Base-by-base conservation (phyloP, 768 basidiomycete genomes). In the Chiua virens region DNA sequence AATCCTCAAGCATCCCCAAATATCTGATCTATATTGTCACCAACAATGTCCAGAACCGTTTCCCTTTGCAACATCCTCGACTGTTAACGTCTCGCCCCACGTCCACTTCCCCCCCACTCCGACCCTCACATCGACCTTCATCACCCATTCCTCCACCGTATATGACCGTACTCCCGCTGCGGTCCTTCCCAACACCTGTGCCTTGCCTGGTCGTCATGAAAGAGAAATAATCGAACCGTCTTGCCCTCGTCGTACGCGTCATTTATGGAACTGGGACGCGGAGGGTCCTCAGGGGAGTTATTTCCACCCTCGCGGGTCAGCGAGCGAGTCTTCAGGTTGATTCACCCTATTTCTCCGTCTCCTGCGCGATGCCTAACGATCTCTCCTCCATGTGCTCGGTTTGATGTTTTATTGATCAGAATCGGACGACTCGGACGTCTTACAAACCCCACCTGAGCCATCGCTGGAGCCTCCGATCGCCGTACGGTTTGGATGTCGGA, bases 111-210 rank as follows among this genome's bases (percentile, higher is more conserved):
- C 83, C 8, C 79, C 82, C 13, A 80, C 84, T 1, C 80, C 85
- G 13, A 64, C 73, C 34, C 71, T 87, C 47, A 75, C 76, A 11
- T 78, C 80, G 35, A 83, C 77, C 8, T 79, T 76, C 52, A 73
- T 74, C 42, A 82, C 87, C 7, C 82, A 91, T 61, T 87, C 89
- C 0, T 70, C 85, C 1, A 62, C 73, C 20, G 72, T 71, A 1
- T 92, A 91, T 66, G 89, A 92, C 63, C 81, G 89, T 35, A 79
- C 81, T 3, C 84, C 89, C 2, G 87, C 89, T 60, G 67, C 74
- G 20, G 87, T 91, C 22, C 68, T 73, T 4, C 84, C 83, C 3
- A 90, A 89, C 61, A 52, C 60, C 1, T 87, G 87, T 45, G 82
- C 78, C 25, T 67, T 92, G 5, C 89, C 89, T 1, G 79, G 78